phyloP scores from a whole-genome alignment of 768 basidiomycete genomes.

The Gymnopilus junonius region DNA sequence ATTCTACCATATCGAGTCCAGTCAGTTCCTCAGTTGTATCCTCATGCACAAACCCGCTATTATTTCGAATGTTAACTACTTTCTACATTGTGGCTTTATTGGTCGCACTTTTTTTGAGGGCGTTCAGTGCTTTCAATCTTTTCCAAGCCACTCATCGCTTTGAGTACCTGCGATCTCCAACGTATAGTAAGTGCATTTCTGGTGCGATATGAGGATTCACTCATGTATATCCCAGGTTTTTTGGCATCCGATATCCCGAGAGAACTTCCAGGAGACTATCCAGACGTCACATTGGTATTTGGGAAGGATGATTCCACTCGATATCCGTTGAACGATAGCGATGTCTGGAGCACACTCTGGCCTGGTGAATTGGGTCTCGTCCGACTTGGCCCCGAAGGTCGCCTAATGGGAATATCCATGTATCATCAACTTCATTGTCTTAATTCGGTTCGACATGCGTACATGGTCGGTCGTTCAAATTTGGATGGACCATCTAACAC shows the following conservation, averaged over 20 bases:
- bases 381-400: neutral
- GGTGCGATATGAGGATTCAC: neutral
- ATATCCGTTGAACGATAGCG: neutral
- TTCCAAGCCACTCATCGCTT: neutral
- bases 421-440: neutral
- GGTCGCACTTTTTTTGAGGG: neutral
- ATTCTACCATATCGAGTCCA: too few relatives aligned
- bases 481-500: neutral
- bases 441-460: neutral
- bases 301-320: neutral
- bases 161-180: neutral
- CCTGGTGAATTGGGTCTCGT: neutral
- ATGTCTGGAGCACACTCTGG: neutral
- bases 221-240: neutral
- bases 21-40: too few relatives aligned
- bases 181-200: neutral
- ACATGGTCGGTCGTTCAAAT: neutral
- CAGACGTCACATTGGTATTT: neutral
- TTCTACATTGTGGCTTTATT: neutral
- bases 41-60: too few relatives aligned
- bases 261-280: neutral
- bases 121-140: neutral
- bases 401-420: neutral
- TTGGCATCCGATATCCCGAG: neutral
- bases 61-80: neutral